These are phyloP conservation scores for Ambrosiella xylebori DNA, from an alignment of 2,329 filamentous ascomycete species.

Conservation along the genomic window DNA sequence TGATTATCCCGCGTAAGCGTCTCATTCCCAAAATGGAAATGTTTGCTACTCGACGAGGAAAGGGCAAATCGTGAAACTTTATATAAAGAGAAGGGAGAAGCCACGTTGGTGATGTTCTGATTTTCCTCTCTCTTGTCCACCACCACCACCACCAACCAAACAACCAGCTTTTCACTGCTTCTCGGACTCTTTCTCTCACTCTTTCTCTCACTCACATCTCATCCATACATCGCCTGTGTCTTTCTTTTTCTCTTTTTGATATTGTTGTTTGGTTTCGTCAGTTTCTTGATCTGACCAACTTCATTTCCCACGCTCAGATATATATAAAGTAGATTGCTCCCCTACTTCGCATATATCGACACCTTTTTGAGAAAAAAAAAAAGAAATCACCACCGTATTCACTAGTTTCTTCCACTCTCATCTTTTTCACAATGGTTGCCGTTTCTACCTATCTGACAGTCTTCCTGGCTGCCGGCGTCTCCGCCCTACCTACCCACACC, in stretches of 20 bases:
- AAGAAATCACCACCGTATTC: too few species aligned
- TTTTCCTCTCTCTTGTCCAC: too few species aligned
- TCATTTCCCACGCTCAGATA: not conserved
- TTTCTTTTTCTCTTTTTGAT: not conserved
- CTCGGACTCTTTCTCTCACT: too few species aligned
- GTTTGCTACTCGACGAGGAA: not conserved
- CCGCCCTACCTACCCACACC: conserved; percentile 3
- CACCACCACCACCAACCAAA: too few species aligned
- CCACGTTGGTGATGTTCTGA: too few species aligned
- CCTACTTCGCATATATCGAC: not conserved
- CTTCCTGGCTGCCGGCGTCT: conserved; percentile 10
- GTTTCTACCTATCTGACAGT: conserved; percentile 5
- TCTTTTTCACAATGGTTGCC: conserved; percentile 14
- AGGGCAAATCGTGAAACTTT: not conserved
- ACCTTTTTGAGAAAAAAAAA: not conserved
- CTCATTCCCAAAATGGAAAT: not conserved
- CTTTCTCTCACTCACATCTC: too few species aligned
- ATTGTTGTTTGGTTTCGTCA: not conserved
- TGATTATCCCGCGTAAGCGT: not conserved
- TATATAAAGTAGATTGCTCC: not conserved
- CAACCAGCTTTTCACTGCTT: too few species aligned
- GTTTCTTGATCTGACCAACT: not conserved
- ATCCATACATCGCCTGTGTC: not conserved
- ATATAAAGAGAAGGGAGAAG: not conserved
- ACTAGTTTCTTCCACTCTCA: not conserved